These are phyloP conservation scores for Triticum turgidum DNA, from an alignment of 176 grass and related monocot species.

Conservation along the genomic window DNA sequence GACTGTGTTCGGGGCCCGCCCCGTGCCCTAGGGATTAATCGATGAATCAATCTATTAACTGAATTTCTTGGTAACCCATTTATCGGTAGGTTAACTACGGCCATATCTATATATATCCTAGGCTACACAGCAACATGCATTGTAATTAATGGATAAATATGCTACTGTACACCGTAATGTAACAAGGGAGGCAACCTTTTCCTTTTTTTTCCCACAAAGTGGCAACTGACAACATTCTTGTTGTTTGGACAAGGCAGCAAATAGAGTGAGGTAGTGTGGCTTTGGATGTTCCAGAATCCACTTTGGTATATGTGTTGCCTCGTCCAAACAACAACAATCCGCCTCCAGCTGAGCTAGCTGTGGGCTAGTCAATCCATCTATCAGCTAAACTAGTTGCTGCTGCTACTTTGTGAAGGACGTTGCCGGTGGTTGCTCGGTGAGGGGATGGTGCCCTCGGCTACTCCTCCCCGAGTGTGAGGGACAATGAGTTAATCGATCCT, in stretches of 20 bases:
- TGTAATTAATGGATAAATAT: not conserved
- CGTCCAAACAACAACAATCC: not conserved
- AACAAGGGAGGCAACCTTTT: not conserved
- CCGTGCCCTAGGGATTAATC: too few species aligned
- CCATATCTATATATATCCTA: too few species aligned
- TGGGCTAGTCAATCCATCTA: not conserved
- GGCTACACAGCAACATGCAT: too few species aligned
- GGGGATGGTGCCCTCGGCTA: not conserved
- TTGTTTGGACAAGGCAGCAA: not conserved
- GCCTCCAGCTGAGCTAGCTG: not conserved
- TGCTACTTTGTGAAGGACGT: not conserved
- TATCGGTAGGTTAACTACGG: too few species aligned
- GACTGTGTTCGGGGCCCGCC: too few species aligned
- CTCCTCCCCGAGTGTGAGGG: not conserved
- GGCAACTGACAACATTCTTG: not conserved
- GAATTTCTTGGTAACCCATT: too few species aligned
- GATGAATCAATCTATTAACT: too few species aligned
- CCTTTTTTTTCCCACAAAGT: not conserved
- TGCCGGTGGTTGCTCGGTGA: not conserved
- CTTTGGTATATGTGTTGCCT: not conserved
- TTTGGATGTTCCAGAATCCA: too few species aligned
- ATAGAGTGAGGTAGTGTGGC: not conserved
- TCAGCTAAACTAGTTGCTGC: not conserved
- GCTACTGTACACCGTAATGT: not conserved
- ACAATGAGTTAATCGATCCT: not conserved